Evolutionary conservation across 179 eudicot species (phyloP), one percentile per base, ranked within the genome.

Genomic region (Drosera spatulata): DNA sequence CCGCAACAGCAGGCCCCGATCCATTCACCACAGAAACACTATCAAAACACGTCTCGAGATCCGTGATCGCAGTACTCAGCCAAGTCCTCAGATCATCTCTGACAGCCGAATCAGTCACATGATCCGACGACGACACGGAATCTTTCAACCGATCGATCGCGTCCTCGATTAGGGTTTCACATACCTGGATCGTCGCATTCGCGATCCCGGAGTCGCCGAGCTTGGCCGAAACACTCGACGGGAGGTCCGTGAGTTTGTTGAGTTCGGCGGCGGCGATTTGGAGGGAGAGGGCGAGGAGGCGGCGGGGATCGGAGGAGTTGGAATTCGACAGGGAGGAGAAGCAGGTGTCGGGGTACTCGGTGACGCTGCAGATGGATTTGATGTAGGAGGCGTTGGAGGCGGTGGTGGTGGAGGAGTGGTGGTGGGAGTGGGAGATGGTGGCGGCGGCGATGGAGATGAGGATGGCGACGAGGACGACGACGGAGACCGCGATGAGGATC

Each of bases 31-130:
- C 95, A 1, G 33, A 41, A 0, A 86, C 56, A 0, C 85, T 74
- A 56, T 86, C 95, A 5, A 86, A 47, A 59, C 95, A 86, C 10
- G 90, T 79, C 40, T 86, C 87, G 22, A 79, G 90, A 59, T 86
- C 78, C 0, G 95, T 86, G 3, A 84, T 39, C 0, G 75, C 60
- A 0, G 90, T 41, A 63, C 90, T 86, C 58, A 86, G 64, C 87
- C 87, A 84, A 1, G 95, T 86, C 48, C 56, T 69, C 3, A 82
- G 44, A 39, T 83, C 81, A 73, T 62, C 44, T 38, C 67, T 0
- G 46, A 2, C 0, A 37, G 42, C 13, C 74, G 55, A 0, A 79
- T 45, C 2, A 70, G 3, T 48, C 74, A 76, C 10, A 40, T 59
- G 53, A 71, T 51, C 0, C 76, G 14, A 3, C 0, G 78, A 45